A percentile compares a stretch with the other conserved stretches of the same genome.
These are phyloP conservation scores for Apiospora marii DNA, from an alignment of 2,329 filamentous ascomycete genomes.

Conservation along the genomic window DNA sequence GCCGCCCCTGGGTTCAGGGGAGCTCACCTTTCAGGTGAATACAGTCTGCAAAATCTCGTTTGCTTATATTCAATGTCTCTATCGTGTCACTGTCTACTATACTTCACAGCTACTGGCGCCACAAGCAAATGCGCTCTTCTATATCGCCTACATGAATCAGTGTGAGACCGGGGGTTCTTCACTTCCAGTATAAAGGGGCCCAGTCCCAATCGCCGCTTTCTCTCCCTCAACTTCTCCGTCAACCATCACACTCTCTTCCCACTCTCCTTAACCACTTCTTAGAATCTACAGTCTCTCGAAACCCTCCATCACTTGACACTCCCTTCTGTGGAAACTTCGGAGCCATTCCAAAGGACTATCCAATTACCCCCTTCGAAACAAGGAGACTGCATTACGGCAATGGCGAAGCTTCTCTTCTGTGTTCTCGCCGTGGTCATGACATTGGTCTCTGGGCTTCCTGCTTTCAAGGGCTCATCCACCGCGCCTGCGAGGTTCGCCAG, in stretches of 20 bases:
- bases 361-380: no score
- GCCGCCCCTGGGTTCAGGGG: background rate
- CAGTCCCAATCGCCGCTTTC: background rate
- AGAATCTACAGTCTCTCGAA: background rate
- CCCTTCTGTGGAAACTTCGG: background rate
- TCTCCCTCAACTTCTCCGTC: background rate
- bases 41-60: background rate
- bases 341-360: background rate
- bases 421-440: background rate
- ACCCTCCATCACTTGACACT: background rate
- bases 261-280: background rate
- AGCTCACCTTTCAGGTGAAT: background rate
- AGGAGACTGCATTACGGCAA: background rate
- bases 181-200: background rate
- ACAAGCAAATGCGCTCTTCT: background rate
- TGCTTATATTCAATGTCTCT: background rate
- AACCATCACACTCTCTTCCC: background rate
- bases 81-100: background rate
- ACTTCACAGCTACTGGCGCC: background rate
- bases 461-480: background rate
- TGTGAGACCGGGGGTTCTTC: background rate
- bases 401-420: conserved; percentile 8
- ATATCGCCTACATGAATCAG: background rate
- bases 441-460: background rate
- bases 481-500: background rate